A percentile compares a stretch with the other conserved stretches of the same genome.
Evolutionary conservation across 176 grass and related monocot species (phyloP).

Genomic region (Carex littledalei): DNA sequence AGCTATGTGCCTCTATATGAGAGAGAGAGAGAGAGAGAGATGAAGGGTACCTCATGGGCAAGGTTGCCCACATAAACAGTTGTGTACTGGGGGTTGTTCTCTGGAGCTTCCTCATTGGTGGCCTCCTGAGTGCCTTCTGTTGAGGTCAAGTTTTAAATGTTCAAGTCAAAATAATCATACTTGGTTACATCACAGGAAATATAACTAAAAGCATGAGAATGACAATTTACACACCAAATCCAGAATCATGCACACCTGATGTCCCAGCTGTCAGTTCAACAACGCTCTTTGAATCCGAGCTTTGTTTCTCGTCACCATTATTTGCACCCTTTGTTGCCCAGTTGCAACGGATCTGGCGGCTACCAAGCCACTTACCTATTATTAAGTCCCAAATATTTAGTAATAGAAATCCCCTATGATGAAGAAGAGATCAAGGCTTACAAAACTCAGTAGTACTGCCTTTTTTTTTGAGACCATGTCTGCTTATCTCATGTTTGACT

Average conservation of each 20-base stretch:
- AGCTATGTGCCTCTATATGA: neutral
- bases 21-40: conserved; percentile 2
- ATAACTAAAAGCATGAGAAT: conserved; percentile 8
- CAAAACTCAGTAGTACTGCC: neutral
- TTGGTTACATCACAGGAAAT: neutral
- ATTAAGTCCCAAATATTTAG: conserved; percentile 13
- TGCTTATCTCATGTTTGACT: neutral
- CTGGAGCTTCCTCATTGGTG: conserved; percentile 69
- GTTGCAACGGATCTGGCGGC: conserved; percentile 94
- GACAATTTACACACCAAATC: neutral
- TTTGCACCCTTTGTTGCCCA: conserved; percentile 91
- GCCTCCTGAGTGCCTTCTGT: conserved; percentile 59
- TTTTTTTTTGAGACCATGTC: neutral
- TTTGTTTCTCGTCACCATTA: conserved; percentile 81
- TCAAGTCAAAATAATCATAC: neutral
- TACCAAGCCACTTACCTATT: conserved; percentile 82
- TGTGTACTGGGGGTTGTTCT: conserved; percentile 80
- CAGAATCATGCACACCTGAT: conserved; percentile 47
- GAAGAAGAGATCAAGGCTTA: neutral
- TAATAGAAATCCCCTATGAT: neutral
- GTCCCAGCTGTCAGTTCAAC: conserved; percentile 57
- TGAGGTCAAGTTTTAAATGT: conserved; percentile 9
- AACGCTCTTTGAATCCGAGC: conserved; percentile 59
- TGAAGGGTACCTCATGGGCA: conserved; percentile 57
- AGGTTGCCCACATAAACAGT: conserved; percentile 98